Base-by-base conservation (phyloP, 306 rosid species). In the Castanea mollissima region DNA sequence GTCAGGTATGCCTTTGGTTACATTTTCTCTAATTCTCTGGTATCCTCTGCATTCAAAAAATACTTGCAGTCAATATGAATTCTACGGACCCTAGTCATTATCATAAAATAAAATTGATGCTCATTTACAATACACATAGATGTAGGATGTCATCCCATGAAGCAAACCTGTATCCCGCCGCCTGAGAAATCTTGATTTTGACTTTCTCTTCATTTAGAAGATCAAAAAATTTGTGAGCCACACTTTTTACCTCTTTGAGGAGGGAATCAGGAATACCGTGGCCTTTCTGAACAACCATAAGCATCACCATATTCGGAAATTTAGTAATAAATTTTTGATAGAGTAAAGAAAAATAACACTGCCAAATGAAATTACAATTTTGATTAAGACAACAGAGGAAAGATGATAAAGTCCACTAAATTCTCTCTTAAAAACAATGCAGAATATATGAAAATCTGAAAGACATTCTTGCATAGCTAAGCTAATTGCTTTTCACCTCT, bases 181-280 rank as follows among this genome's bases (percentile, higher is more conserved):
- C 92, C 1, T 89, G 68, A 76, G 93, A 78, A 87, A 95, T 78
- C 87, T 89, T 91, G 85, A 95, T 90, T 79, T 91, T 81, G 44
- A 69, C 21, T 78, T 92, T 95, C 83, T 95, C 99, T 76, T 95
- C 94, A 68, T 85, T 85, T 9, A 96, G 96, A 84, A 91, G 92
- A 74, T 80, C 79, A 41, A 95, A 92, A 85, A 92, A 91, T 25
- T 70, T 88, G 74, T 86, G 93, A 0, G 94, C 72, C 76, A 78
- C 72, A 46, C 83, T 87, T 78, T 72, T 89, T 31, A 91, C 93
- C 57, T 85, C 92, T 62, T 85, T 88, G 70, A 91, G 78, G 20
- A 95, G 80, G 76, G 85, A 82, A 78, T 87, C 89, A 55, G 98
- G 88, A 80, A 95, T 76, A 49, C 94, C 94, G 57, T 92, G 99